Evolutionary conservation across 345 rosid genomes (phyloP).

Genomic region (Hibiscus syriacus): DNA sequence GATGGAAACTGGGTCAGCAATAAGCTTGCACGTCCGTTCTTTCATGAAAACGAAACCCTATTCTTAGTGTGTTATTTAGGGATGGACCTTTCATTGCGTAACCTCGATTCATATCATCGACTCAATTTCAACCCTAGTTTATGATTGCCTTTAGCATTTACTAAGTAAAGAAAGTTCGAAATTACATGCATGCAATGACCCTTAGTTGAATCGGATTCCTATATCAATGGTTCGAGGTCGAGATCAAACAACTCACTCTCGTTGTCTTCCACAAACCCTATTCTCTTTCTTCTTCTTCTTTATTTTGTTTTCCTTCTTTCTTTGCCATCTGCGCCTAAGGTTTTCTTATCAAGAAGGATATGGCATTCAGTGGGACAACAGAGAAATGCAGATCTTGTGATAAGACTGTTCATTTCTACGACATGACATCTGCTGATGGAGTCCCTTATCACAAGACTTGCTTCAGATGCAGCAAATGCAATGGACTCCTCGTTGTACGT

Average conservation of each 20-base stretch:
- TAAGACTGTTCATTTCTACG: slow-evolving; percentile 66
- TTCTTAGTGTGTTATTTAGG: not conserved
- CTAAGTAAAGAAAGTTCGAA: not conserved
- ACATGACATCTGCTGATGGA: slow-evolving; percentile 70
- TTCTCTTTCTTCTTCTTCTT: not conserved
- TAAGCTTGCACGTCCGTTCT: not conserved
- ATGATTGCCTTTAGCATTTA: not conserved
- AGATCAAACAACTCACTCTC: not conserved
- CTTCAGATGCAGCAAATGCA: slow-evolving; percentile 88
- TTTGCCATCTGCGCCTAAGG: not conserved
- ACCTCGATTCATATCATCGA: not conserved
- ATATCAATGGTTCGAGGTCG: not conserved
- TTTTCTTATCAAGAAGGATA: not conserved
- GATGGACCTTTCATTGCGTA: not conserved
- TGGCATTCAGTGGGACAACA: slow-evolving; percentile 52
- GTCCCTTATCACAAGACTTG: slow-evolving; percentile 73
- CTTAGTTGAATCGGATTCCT: not conserved
- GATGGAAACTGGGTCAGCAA: not conserved
- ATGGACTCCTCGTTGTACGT: slow-evolving; percentile 54
- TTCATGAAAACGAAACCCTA: not conserved
- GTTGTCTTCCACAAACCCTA: not conserved
- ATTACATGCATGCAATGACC: not conserved
- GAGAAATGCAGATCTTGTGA: slow-evolving; percentile 82
- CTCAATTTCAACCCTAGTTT: not conserved
- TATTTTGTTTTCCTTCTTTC: not conserved